A percentile compares a stretch with the other conserved stretches of the same genome.
Evolutionary conservation across 1,284 basidiomycete genomes (phyloP).

Genomic region (Megacollybia platyphylla): DNA sequence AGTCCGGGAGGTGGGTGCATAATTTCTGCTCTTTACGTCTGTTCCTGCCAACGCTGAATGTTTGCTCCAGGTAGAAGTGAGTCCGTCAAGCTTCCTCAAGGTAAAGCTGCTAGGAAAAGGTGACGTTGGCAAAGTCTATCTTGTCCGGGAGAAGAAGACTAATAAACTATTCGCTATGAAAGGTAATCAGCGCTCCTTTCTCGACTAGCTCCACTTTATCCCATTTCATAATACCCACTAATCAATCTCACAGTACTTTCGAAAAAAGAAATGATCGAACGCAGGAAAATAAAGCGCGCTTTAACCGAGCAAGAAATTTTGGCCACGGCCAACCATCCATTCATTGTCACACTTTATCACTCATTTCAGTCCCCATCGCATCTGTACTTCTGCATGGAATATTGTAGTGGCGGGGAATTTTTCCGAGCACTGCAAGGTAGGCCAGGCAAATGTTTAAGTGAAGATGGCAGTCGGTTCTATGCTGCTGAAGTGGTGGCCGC

Average conservation of each 20-base stretch:
- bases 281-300: constrained; percentile 96
- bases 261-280: constrained; percentile 97
- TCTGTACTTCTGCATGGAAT: constrained; percentile 97
- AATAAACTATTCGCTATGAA: constrained; percentile 94
- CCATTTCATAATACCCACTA: constrained; percentile 1
- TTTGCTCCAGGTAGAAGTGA: constrained; percentile 67
- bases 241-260: constrained; percentile 60
- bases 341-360: constrained; percentile 95
- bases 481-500: constrained; percentile 98
- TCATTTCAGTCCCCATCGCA: constrained; percentile 97
- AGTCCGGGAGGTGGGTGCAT: constrained; percentile 61
- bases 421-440: constrained; percentile 93
- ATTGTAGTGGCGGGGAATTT: constrained; percentile 93
- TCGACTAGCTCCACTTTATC: constrained; percentile 6
- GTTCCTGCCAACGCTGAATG: constrained; percentile 5
- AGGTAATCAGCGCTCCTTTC: constrained; percentile 37
- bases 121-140: constrained; percentile 92
- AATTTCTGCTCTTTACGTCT: constrained; percentile 1
- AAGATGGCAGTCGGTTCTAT: constrained; percentile 95
- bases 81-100: constrained; percentile 86
- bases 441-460: constrained; percentile 90
- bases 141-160: constrained; percentile 92
- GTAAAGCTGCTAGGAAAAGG: constrained; percentile 93
- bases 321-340: constrained; percentile 92
- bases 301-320: constrained; percentile 95